These are phyloP conservation scores for Asterionellopsis glacialis DNA, from an alignment of 108 stramenopile species.

Conservation along the genomic window DNA sequence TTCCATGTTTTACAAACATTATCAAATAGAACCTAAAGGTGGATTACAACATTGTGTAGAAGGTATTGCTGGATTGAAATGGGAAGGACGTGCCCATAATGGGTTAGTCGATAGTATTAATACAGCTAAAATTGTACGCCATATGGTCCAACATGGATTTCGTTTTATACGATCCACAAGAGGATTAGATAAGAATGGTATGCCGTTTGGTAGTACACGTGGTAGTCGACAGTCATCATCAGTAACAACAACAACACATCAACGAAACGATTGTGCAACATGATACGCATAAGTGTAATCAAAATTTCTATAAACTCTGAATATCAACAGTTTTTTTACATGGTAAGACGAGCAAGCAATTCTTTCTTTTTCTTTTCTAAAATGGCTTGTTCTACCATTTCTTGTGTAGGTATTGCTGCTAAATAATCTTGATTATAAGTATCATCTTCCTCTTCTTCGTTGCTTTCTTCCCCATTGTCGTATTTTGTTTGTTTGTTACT, in stretches of 20 bases:
- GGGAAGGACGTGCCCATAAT: conserved; percentile 18
- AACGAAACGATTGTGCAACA: too few relatives aligned
- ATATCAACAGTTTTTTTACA: too few relatives aligned
- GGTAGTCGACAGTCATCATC: too few relatives aligned
- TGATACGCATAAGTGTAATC: too few relatives aligned
- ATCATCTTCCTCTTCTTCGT: conserved; percentile 11
- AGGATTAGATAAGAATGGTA: conserved; percentile 9
- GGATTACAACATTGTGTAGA: conserved; percentile 11
- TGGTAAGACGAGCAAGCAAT: conserved; percentile 46
- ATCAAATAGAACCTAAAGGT: conserved; percentile 6
- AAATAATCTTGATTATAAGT: conserved; percentile 29
- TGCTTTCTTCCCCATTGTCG: conserved; percentile 3
- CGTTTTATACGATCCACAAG: conserved; percentile 15
- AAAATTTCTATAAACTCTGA: too few relatives aligned
- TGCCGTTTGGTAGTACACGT: conserved; percentile 17
- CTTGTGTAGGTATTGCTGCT: conserved; percentile 55
- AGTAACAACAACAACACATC: too few relatives aligned
- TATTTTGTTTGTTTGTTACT: conserved; percentile 19
- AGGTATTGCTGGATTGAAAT: conserved; percentile 6
- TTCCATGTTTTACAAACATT: conserved; percentile 13
- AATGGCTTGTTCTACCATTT: conserved; percentile 50
- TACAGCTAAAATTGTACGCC: conserved; percentile 18
- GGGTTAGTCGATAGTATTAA: conserved; percentile 20
- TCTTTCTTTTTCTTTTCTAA: conserved; percentile 77
- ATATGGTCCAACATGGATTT: conserved; percentile 20